These are phyloP conservation scores for Triticum urartu DNA, from an alignment of 176 grass and related monocot genomes.

Conservation along the genomic window DNA sequence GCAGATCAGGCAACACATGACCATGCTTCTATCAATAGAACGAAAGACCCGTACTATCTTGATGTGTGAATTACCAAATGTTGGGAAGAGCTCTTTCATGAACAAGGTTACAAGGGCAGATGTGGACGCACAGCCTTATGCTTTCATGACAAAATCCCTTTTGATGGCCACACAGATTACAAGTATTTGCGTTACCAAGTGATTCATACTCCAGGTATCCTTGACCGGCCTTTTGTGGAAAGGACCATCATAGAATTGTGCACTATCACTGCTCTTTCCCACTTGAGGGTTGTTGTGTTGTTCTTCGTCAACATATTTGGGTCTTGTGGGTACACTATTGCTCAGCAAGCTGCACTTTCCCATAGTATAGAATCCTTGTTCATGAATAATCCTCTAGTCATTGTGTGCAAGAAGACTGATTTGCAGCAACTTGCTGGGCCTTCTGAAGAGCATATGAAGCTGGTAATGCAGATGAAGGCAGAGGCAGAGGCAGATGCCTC, in stretches of 20 bases:
- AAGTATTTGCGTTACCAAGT: slow-evolving; percentile 78
- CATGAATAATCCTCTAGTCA: slow-evolving; percentile 70
- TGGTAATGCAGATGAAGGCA: slow-evolving; percentile 56
- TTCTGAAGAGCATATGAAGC: slow-evolving; percentile 60
- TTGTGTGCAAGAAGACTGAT: slow-evolving; percentile 80
- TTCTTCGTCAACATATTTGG: too few relatives aligned
- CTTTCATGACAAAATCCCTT: slow-evolving; percentile 57
- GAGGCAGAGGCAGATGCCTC: slow-evolving; percentile 34
- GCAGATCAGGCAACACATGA: slow-evolving; percentile 68
- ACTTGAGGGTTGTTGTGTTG: too few relatives aligned
- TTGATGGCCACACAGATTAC: slow-evolving; percentile 74
- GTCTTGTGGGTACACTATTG: too few relatives aligned
- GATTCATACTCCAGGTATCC: too few relatives aligned
- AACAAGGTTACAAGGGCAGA: slow-evolving; percentile 49
- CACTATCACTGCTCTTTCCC: too few relatives aligned
- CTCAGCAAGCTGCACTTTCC: too few relatives aligned
- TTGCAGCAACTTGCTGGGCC: slow-evolving; percentile 60
- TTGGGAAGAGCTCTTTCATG: slow-evolving; percentile 60
- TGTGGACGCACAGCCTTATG: too few relatives aligned
- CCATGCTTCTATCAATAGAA: slow-evolving; percentile 69
- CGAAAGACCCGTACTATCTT: slow-evolving; percentile 56
- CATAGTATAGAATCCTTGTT: slow-evolving; percentile 59
- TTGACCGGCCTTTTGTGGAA: too few relatives aligned
- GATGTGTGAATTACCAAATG: slow-evolving; percentile 57
- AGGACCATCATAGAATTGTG: too few relatives aligned